phyloP scores from a whole-genome alignment of 2,329 filamentous ascomycete genomes.

The Talaromyces funiculosus region DNA sequence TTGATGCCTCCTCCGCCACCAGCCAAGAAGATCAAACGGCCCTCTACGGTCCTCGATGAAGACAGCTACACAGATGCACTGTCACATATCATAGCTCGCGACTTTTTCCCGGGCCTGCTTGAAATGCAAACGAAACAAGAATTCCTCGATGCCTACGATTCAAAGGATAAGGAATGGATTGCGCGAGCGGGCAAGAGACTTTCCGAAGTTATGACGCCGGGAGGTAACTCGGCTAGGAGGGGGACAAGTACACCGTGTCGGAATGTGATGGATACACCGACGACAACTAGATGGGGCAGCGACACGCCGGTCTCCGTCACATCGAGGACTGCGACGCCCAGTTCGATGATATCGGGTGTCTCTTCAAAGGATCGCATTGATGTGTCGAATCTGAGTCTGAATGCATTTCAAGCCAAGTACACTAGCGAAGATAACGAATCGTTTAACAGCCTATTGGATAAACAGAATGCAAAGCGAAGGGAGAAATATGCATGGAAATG shows the following conservation, averaged over 20 bases:
- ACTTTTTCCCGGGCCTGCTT: slow-evolving; percentile 90
- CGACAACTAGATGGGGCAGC: slow-evolving; percentile 20
- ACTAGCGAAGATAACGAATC: slow-evolving; percentile 98
- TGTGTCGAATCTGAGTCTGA: slow-evolving; percentile 67
- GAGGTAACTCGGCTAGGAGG: slow-evolving; percentile 20
- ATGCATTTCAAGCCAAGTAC: slow-evolving; percentile 84
- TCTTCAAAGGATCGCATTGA: slow-evolving; percentile 46
- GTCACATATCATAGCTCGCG: slow-evolving; percentile 89
- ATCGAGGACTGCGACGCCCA: slow-evolving; percentile 30
- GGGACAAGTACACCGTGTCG: slow-evolving; percentile 27
- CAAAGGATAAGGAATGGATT: slow-evolving; percentile 80
- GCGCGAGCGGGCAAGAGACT: slow-evolving; percentile 68
- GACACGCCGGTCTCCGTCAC: slow-evolving; percentile 7
- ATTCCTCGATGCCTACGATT: slow-evolving; percentile 85
- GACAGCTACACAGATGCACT: slow-evolving; percentile 86
- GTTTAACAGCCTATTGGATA: slow-evolving; percentile 87
- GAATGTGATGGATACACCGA: slow-evolving; percentile 65
- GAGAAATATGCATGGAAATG: slow-evolving; percentile 88
- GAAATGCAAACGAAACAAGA: slow-evolving; percentile 85
- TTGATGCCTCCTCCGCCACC: slow-evolving; percentile 85
- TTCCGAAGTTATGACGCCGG: slow-evolving; percentile 75
- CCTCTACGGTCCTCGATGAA: slow-evolving; percentile 82
- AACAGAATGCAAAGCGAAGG: slow-evolving; percentile 76
- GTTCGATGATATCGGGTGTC: not conserved
- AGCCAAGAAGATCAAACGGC: slow-evolving; percentile 84